Conservation (phyloP, 2,329 filamentous ascomycete species). For the Leptographium procerum region DNA sequence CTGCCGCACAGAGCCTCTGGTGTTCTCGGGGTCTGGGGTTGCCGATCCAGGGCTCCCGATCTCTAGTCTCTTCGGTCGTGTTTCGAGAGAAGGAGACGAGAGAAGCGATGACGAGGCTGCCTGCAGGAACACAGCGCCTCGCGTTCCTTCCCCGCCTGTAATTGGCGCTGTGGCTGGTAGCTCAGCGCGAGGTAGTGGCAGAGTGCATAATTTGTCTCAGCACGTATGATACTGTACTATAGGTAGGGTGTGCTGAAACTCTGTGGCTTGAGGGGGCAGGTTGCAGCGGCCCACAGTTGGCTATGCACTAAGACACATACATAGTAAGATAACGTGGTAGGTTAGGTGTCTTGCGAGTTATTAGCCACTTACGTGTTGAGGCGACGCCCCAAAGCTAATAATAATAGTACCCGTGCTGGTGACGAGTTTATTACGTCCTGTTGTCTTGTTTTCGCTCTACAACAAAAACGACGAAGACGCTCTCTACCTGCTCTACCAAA, state of each 20-base stretch:
- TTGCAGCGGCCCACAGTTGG: no score
- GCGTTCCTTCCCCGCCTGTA: constrained; percentile 4
- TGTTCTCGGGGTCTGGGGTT: background rate
- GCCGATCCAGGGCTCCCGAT: background rate
- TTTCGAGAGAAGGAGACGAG: background rate
- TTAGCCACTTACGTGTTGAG: no score
- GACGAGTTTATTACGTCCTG: background rate
- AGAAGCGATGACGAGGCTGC: constrained; percentile 8
- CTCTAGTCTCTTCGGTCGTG: background rate
- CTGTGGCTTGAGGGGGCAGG: background rate
- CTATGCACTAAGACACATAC: no score
- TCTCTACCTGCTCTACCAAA: background rate
- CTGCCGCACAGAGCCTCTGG: background rate
- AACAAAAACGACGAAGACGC: background rate
- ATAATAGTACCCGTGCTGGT: background rate
- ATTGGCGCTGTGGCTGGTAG: background rate
- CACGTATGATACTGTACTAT: no score
- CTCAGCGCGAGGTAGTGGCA: no score
- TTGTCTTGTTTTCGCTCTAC: background rate
- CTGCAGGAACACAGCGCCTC: constrained; percentile 7
- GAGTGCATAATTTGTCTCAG: no score
- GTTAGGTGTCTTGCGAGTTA: no score
- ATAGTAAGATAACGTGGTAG: no score
- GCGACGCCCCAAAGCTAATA: no score
- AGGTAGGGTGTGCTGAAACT: no score